phyloP scores from a whole-genome alignment of 257 asterid species.

The Petrea volubilis region DNA sequence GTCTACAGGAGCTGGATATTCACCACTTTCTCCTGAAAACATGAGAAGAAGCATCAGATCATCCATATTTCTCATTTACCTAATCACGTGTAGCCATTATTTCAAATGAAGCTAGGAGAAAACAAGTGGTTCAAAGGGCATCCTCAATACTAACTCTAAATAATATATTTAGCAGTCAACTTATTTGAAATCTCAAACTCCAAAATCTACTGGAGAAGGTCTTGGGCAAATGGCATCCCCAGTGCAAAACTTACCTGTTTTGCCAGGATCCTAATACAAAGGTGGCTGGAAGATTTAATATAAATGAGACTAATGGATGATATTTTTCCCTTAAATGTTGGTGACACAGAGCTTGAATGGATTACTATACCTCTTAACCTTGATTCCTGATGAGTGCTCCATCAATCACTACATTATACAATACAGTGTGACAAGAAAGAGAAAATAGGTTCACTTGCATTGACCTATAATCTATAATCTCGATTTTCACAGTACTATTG shows the following conservation, averaged over 20 bases:
- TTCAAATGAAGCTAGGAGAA: neutral
- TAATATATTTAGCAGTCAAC: neutral
- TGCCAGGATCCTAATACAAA: too few relatives aligned
- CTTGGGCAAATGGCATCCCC: neutral
- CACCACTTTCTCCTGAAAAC: slow-evolving; percentile 4
- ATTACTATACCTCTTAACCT: neutral
- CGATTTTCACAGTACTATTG: neutral
- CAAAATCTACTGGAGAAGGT: neutral
- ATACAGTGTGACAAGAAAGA: neutral
- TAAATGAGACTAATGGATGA: neutral
- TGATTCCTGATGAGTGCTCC: neutral
- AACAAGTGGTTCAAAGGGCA: neutral
- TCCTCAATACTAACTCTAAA: neutral
- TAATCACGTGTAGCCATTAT: neutral
- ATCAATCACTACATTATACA: neutral
- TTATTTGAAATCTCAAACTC: neutral
- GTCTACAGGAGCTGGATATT: neutral
- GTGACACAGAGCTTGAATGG: neutral
- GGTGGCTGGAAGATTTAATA: too few relatives aligned
- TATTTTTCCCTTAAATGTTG: neutral
- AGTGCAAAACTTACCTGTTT: too few relatives aligned
- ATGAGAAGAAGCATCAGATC: neutral
- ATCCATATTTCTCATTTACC: neutral
- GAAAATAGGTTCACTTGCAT: neutral
- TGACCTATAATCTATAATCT: neutral